Evolutionary conservation across 495 filamentous ascomycete species (phyloP), one percentile per base, ranked within the genome.

Genomic region (Lophiostoma macrostomum): DNA sequence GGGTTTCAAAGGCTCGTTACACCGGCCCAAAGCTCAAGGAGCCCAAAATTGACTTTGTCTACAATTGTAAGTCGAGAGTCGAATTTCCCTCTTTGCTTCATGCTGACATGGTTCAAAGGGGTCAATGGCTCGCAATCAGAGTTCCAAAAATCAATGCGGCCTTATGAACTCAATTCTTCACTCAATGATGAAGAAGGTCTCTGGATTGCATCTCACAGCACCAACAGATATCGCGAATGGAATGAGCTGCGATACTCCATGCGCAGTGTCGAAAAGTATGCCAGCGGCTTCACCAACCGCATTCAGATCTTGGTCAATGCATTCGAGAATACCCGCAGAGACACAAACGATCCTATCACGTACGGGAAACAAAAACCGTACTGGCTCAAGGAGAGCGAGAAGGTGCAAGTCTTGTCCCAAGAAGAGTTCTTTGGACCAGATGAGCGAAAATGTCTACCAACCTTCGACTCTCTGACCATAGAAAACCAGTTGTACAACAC

Each of bases 171-270:
- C 13, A 61, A 72, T 14, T 72, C 69, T 0, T 64, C 70, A 3
- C 63, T 74, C 3, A 74, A 74, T 48, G 71, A 74, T 48, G 28
- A 41, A 5, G 63, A 69, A 36, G 71, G 71, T 13, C 60, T 61
- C 34, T 74, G 71, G 71, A 61, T 73, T 32, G 60, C 63, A 27
- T 64, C 65, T 16, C 71, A 74, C 38, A 61, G 69, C 41, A 60
- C 70, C 13, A 74, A 74, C 48, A 43, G 71, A 16, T 74, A 74
- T 55, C 69, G 71, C 1, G 71, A 74, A 45, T 74, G 71, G 71
- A 68, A 73, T 31, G 71, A 74, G 49, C 50, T 74, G 12, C 64
- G 67, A 31, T 74, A 71, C 34, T 74, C 71, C 3, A 60, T 74
- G 57, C 64, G 71, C 14, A 74, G 68, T 31, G 63, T 74, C 16